phyloP scores from a whole-genome alignment of 2,329 filamentous ascomycete genomes.

The Sclerotinia glacialis region DNA sequence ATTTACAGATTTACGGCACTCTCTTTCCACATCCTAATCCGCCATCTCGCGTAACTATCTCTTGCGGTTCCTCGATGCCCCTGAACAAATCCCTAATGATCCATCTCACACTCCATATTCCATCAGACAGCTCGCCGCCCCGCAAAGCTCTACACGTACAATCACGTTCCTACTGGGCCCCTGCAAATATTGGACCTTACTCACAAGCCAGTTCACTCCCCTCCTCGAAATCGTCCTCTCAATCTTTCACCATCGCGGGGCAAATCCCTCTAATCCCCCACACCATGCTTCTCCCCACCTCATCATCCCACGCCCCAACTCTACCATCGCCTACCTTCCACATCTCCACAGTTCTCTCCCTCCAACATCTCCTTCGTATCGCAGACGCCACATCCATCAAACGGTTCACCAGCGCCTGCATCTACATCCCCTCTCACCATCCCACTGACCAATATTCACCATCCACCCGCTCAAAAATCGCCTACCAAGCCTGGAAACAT shows the following conservation, averaged over 20 bases:
- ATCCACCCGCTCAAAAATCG: slow-evolving; percentile 43
- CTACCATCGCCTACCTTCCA: slow-evolving; percentile 40
- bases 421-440: slow-evolving; percentile 58
- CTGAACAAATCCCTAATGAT: slow-evolving; percentile 58
- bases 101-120: slow-evolving; percentile 43
- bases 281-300: slow-evolving; percentile 62
- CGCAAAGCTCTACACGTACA: slow-evolving; percentile 76
- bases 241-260: slow-evolving; percentile 68
- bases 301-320: background rate
- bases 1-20: slow-evolving; percentile 59
- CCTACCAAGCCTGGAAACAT: slow-evolving; percentile 49
- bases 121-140: slow-evolving; percentile 3
- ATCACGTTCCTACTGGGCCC: slow-evolving; percentile 93
- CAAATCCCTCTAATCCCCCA: slow-evolving; percentile 86
- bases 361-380: slow-evolving; percentile 90
- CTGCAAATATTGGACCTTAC: slow-evolving; percentile 95
- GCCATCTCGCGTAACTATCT: slow-evolving; percentile 79
- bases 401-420: slow-evolving; percentile 73
- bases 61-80: slow-evolving; percentile 68
- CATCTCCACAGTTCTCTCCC: slow-evolving; percentile 64
- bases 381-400: slow-evolving; percentile 67
- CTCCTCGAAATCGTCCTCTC: slow-evolving; percentile 35
- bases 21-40: slow-evolving; percentile 78
- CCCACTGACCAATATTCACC: slow-evolving; percentile 39
- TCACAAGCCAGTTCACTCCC: slow-evolving; percentile 75